Base-by-base conservation (phyloP, 768 basidiomycete genomes). In the Mycena capillaripes region DNA sequence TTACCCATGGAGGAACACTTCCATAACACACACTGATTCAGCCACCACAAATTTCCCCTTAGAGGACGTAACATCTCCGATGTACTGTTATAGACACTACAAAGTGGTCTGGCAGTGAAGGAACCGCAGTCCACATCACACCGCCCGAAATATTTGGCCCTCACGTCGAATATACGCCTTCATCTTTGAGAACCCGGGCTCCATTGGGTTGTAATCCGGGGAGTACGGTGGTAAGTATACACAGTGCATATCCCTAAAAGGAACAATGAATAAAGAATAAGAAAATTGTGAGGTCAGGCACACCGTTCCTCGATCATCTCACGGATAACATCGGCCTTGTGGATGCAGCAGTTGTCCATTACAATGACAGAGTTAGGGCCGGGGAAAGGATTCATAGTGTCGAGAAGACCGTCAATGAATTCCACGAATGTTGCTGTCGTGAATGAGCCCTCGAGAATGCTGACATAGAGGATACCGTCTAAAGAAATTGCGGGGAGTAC, bases 191-290 rank as follows among this genome's bases (percentile, higher is more conserved):
- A 83, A 72, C 3, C 70, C 71, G 56, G 69, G 69, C 55, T 84
- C 82, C 53, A 85, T 84, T 0, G 83, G 84, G 67, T 85, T 84
- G 58, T 77, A 80, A 67, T 85, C 81, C 0, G 82, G 84, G 1
- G 80, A 85, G 57, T 85, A 84, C 11, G 83, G 80, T 17, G 82
- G 82, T 0, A 85, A 75, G 63, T 77, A 85, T 21, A 75, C 36
- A 16, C 75, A 59, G 4, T 42, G 46, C 76, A 80, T 79, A 9
- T 75, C 76, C 2, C 73, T 77, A 19, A 25, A 60, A 34, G 10
- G 25, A 34, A 21, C 9, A 9, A 8, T 53, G 11, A 56, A 17
- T 30, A 27, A 58, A 38, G 0, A 32, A n/a, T 21, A 14, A 12
- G 29, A 4, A 50, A 14, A 46, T 6, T 14, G 17, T 9, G 34